A percentile compares a stretch with the other conserved stretches of the same genome.
Conservation (phyloP, 164 flowering plant species). For the Macadamia integrifolia region DNA sequence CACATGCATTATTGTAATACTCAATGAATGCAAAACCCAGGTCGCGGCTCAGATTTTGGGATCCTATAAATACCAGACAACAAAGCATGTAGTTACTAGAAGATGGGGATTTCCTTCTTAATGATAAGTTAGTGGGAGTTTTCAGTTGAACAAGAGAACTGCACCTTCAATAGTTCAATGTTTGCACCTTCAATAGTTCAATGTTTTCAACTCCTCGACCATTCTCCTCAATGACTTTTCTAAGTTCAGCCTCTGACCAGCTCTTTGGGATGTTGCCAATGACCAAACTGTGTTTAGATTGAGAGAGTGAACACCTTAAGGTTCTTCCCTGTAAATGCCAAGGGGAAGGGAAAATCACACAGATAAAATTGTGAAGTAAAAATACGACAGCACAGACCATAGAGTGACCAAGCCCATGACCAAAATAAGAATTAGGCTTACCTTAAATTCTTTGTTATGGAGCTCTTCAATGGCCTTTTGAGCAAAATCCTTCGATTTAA, state of each 20-base stretch:
- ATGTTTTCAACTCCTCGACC: slow-evolving; percentile 90
- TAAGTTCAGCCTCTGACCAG: slow-evolving; percentile 78
- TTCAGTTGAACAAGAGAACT: slow-evolving; percentile 9
- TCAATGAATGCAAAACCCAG: slow-evolving; percentile 96
- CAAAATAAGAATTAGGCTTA: slow-evolving; percentile 13
- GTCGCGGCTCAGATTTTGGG: slow-evolving; percentile 72
- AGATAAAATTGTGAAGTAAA: slow-evolving; percentile 1
- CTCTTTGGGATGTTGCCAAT: slow-evolving; percentile 92
- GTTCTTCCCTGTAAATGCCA: slow-evolving; percentile 65
- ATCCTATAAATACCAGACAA: slow-evolving; percentile 47
- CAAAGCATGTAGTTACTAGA: slow-evolving; percentile 6
- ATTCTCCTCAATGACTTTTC: slow-evolving; percentile 56
- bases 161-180: slow-evolving; percentile 88
- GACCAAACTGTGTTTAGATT: slow-evolving; percentile 81
- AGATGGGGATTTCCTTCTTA: slow-evolving; percentile 2
- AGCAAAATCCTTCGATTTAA: slow-evolving; percentile 64
- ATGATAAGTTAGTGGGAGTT: background rate
- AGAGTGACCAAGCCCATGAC: background rate
- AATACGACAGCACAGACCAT: background rate
- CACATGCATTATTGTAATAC: slow-evolving; percentile 97
- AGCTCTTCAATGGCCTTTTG: slow-evolving; percentile 82
- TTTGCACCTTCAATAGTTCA: slow-evolving; percentile 83
- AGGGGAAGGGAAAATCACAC: slow-evolving; percentile 5
- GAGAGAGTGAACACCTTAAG: slow-evolving; percentile 80
- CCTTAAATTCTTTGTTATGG: slow-evolving; percentile 79